These are phyloP conservation scores for Cenchrus purpureus DNA, from an alignment of 176 grass and related monocot genomes.

Conservation along the genomic window DNA sequence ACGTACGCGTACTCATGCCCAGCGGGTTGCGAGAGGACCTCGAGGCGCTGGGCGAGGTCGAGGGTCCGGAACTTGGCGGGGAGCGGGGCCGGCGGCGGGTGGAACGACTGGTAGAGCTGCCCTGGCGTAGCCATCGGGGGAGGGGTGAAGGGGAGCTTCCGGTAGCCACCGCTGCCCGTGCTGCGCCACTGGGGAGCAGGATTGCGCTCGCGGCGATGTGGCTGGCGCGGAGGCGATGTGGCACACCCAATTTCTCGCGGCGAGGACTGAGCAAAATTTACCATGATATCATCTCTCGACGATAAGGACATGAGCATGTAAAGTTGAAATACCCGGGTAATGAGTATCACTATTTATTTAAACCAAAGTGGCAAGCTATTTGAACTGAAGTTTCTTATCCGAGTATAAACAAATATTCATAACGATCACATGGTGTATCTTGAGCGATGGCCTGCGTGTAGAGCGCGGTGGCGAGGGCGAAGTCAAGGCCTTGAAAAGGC, in stretches of 20 bases:
- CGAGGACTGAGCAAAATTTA: no score
- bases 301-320: no score
- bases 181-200: slow-evolving; percentile 30
- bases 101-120: slow-evolving; percentile 78
- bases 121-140: slow-evolving; percentile 48
- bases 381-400: no score
- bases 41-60: slow-evolving; percentile 54
- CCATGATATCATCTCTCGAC: no score
- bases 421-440: no score
- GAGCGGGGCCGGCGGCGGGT: slow-evolving; percentile 61
- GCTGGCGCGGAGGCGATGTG: slow-evolving; percentile 11
- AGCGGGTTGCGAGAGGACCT: slow-evolving; percentile 73
- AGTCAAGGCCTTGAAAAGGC: slow-evolving; percentile 82
- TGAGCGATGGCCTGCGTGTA: slow-evolving; percentile 53
- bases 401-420: no score
- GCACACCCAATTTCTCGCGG: no score
- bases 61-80: slow-evolving; percentile 56
- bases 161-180: background rate
- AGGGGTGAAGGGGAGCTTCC: slow-evolving; percentile 61
- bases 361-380: no score
- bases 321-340: no score
- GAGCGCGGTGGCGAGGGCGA: slow-evolving; percentile 48
- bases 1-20: no score
- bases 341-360: no score
- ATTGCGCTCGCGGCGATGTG: slow-evolving; percentile 41